Conservation (phyloP, 2,329 filamentous ascomycete genomes). For the Hypoxylon sp. region DNA sequence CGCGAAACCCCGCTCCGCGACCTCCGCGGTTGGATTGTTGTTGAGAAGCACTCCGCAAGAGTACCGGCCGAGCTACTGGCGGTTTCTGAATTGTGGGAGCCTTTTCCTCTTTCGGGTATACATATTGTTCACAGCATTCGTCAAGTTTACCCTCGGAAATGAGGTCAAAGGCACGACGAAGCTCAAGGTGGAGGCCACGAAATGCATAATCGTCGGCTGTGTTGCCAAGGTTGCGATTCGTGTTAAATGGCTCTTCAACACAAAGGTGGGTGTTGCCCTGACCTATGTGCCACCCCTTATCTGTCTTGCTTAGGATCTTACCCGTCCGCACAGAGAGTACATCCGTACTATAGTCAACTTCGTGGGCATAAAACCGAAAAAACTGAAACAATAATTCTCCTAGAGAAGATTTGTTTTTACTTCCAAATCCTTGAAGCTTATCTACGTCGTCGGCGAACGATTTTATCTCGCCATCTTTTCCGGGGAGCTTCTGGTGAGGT, state of each 20-base stretch:
- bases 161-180: slow-evolving; percentile 88
- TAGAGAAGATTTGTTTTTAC: slow-evolving; percentile 83
- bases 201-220: slow-evolving; percentile 97
- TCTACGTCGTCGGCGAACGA: slow-evolving; percentile 90
- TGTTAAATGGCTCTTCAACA: slow-evolving; percentile 97
- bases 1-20: slow-evolving; percentile 62
- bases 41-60: slow-evolving; percentile 74
- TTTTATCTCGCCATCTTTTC: slow-evolving; percentile 76
- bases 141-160: slow-evolving; percentile 84
- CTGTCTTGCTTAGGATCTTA: slow-evolving; percentile 81
- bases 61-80: slow-evolving; percentile 68
- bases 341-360: slow-evolving; percentile 88
- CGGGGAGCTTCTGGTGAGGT: slow-evolving; percentile 72
- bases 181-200: slow-evolving; percentile 88
- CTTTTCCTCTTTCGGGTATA: slow-evolving; percentile 87
- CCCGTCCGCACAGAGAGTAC: slow-evolving; percentile 90
- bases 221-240: slow-evolving; percentile 89
- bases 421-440: slow-evolving; percentile 80
- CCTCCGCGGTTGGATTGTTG: slow-evolving; percentile 66
- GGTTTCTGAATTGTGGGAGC: slow-evolving; percentile 68
- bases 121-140: slow-evolving; percentile 88
- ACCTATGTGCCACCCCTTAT: slow-evolving; percentile 88
- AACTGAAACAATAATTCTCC: slow-evolving; percentile 95
- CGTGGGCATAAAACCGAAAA: slow-evolving; percentile 94
- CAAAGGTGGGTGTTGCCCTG: slow-evolving; percentile 85